A percentile compares a stretch with the other conserved stretches of the same genome.
These are phyloP conservation scores for Epichloe aotearoae DNA, from an alignment of 2,329 filamentous ascomycete species.

Conservation along the genomic window DNA sequence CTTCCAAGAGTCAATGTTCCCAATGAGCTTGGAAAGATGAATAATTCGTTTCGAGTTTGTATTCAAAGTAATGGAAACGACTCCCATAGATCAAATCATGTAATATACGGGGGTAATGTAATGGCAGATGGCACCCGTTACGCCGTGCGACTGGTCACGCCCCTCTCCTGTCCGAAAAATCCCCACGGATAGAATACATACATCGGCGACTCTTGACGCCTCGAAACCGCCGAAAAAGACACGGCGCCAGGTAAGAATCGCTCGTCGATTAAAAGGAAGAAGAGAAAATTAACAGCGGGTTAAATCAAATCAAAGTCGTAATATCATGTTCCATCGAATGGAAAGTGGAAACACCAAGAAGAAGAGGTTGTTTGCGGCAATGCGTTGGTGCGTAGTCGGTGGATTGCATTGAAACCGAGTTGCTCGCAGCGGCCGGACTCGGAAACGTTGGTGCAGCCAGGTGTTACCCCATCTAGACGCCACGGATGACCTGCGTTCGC, in stretches of 20 bases:
- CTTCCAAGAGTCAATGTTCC: too few relatives aligned
- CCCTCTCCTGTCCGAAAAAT: neutral
- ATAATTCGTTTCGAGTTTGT: neutral
- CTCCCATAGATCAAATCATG: neutral
- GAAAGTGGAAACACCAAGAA: neutral
- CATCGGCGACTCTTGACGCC: constrained; percentile 7
- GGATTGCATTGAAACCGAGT: neutral
- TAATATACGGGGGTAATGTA: neutral
- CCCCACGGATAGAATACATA: constrained; percentile 10
- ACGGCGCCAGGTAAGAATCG: neutral
- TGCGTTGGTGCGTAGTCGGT: neutral
- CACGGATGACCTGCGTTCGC: constrained; percentile 86
- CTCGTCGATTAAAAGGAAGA: neutral
- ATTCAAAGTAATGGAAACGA: neutral
- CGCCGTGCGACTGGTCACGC: constrained; percentile 7
- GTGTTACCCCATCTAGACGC: constrained; percentile 43
- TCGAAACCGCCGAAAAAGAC: constrained; percentile 2
- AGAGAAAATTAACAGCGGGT: neutral
- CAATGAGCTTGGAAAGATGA: neutral
- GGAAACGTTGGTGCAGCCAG: neutral
- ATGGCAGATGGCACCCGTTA: constrained; percentile 1
- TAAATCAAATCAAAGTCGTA: constrained; percentile 7
- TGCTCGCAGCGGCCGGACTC: neutral
- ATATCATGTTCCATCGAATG: constrained; percentile 7
- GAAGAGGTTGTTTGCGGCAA: neutral